Base-by-base conservation (phyloP, 331 rosid genomes). In the Telfairia occidentalis region DNA sequence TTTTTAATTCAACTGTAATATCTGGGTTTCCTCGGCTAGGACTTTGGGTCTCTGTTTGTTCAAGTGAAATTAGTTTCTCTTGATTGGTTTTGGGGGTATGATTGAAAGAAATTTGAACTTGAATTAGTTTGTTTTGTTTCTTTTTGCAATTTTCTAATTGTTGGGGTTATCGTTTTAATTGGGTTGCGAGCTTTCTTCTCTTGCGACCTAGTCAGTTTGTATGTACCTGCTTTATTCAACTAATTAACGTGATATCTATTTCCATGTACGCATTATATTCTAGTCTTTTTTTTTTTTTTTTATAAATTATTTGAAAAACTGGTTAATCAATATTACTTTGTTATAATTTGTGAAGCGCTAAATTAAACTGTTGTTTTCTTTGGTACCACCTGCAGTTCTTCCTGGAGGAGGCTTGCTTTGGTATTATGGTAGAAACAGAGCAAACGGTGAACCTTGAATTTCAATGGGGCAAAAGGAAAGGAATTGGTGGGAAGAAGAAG, bases 381-480 rank as follows among this genome's bases (percentile, higher is more conserved):
- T 43, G 10, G 53, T 21, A n/a, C 15, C 72, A 76, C 57, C 58
- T 45, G 48, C 67, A 26, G 9, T 60, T 60, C 29, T 76, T 59
- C 18, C 72, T 12, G 75, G 65, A 38, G 42, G 81, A 77, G 78
- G 37, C 59, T 80, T 23, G 80, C 45, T 53, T 9, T 75, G 59
- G 40, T 76, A 84, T 65, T 13, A 89, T 91, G 98, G 78, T 18
- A 26, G 89, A 88, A 76, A 77, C 29, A 9, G 76, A 49, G 2
- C 52, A 10, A 42, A 73, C 7, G 1, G 86, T 87, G 55, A 79
- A 58, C 9, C 55, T 81, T 49, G 96, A 89, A 59, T 87, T 90
- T 78, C 67, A 65, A 45, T 95, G 99, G 99, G 97, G 96, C 5
- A 83, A 21, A 59, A 45, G 21, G 83, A 83, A 55, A 79, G 78